Evolutionary conservation across 805 yeast species (phyloP), one percentile per base, ranked within the genome.

Genomic region (Ogataea kodamae): DNA sequence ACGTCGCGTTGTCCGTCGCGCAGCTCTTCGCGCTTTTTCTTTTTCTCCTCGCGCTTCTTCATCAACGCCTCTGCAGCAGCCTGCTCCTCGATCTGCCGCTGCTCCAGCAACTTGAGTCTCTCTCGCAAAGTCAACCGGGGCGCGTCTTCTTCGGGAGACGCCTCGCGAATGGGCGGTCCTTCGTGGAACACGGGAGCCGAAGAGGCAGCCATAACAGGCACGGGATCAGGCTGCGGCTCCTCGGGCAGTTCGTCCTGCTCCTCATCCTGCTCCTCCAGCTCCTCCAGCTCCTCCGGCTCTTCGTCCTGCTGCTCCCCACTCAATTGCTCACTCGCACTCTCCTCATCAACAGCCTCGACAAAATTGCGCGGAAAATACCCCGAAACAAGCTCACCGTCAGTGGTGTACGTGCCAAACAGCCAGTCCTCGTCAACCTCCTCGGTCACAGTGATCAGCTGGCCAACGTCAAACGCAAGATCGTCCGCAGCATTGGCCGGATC

Each of bases 351-450:
- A 9, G 30, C 35, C 30, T 74, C 75, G 5, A 90, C 97, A 63
- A 86, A 90, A 52, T 76, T 78, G 54, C 73, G 76, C 3, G 98
- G 98, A 50, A 92, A 92, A 64, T 89, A 79, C 6, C 98, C 98
- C 13, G 72, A 59, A 27, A 62, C 59, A 16, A 46, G 25, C 7
- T 43, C 51, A 5, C 85, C 85, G 19, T 64, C 62, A 4, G 30
- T 20, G 3, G 49, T 51, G 48, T 72, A 82, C 4, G 68, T 62
- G 3, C 98, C 98, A 23, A 72, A 65, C 53, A 75, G 82, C 97
- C 97, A 92, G 43, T 89, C 96, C 5, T 79, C 95, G 57, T 90
- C 97, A 47, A 87, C 96, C 33, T 85, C 68, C 22, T 74, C 76
- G 5, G 80, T 76, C 17, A 90, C 96, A 3, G 77, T 74, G 45